Base-by-base conservation (phyloP, 1,139 yeast species). In the Pichia sp. region DNA sequence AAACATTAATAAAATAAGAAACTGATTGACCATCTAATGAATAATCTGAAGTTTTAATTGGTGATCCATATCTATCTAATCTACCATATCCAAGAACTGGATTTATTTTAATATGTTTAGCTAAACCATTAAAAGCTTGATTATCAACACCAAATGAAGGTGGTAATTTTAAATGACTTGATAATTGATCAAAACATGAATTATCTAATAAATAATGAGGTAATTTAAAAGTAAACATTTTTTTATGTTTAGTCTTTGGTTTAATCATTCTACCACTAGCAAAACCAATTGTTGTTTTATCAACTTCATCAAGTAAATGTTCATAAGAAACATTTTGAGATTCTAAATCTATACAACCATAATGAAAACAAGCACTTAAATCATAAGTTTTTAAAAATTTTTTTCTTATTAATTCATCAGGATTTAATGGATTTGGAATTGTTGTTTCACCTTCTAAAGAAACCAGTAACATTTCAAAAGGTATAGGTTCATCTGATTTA, bases 161-260 rank as follows among this genome's bases (percentile, higher is more conserved):
- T 0, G 89, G 89, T 7, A 83, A 71, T 9, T 45, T 35, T 29
- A 60, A 42, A 61, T 83, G 89, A 1, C 76, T 68, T 35, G 73
- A 66, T 18, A 74, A 66, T 39, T 76, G 74, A 55, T 80, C 79
- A 29, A 74, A 69, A 60, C 89, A 83, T 2, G 73, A 66, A 35
- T 73, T 74, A 57, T 83, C 89, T 39, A 83, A 65, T 41, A 81
- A 64, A 49, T 71, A 73, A 37, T 69, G 68, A 0, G 89, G 90
- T 49, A 83, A 73, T 59, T 74, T 79, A 63, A 83, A 83, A 31
- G 79, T 74, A 62, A 83, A 82, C 57, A 73, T 76, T 60, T 83
- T 83, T 58, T 82, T 82, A 59, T 81, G 79, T 54, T 69, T 74
- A 1, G 64, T 63, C 25, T 73, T 65, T 0, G 88, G 84, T 47